Conservation (phyloP, 176 grass and related monocot species). For the Avena atlantica region DNA sequence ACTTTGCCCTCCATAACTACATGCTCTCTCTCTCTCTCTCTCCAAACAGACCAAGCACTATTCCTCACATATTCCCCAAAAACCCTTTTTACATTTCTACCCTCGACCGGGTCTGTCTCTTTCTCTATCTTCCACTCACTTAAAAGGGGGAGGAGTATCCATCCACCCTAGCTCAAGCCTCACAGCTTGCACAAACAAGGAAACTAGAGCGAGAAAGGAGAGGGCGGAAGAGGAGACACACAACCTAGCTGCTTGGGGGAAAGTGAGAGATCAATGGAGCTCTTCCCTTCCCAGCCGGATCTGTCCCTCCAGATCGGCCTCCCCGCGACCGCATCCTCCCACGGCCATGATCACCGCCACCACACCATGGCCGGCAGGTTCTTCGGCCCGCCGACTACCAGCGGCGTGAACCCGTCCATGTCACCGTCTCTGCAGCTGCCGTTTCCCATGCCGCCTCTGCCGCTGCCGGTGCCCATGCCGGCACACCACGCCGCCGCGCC, state of each 20-base stretch:
- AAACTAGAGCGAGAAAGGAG: conserved; percentile 25
- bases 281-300: conserved; percentile 83
- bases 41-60: background rate
- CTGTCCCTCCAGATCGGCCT: conserved; percentile 90
- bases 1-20: conserved; percentile 35
- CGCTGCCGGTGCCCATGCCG: conserved; percentile 27
- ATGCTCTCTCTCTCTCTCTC: background rate
- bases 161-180: conserved; percentile 35
- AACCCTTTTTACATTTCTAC: conserved; percentile 41
- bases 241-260: background rate
- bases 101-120: conserved; percentile 1
- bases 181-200: conserved; percentile 45
- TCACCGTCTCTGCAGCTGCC: conserved; percentile 33
- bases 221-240: conserved; percentile 6
- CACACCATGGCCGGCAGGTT: conserved; percentile 43
- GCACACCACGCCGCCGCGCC: background rate
- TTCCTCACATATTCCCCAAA: conserved; percentile 36
- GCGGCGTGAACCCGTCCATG: conserved; percentile 38
- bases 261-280: conserved; percentile 66
- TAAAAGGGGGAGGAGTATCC: conserved; percentile 43
- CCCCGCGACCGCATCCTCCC: conserved; percentile 36
- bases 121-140: conserved; percentile 44
- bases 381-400: background rate
- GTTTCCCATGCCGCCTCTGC: conserved; percentile 26
- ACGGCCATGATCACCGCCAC: conserved; percentile 35